Conservation (phyloP, 768 basidiomycete species). For the Russula brevipes region DNA sequence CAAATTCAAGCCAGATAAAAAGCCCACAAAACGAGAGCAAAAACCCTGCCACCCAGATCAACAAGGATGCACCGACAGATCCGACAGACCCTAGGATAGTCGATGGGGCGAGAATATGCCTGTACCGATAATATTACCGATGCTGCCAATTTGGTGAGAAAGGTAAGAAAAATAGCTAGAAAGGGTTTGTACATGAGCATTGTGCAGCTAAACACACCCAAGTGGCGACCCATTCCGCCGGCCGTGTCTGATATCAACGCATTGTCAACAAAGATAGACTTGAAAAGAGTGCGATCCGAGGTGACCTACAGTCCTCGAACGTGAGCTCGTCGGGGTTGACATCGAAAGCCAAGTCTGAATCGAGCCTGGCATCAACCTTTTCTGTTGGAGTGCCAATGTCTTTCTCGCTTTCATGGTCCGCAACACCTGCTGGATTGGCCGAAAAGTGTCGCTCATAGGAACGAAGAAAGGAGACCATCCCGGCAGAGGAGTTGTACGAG, state of each 20-base stretch:
- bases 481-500: background rate
- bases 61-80: constrained; percentile 54
- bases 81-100: constrained; percentile 53
- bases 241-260: constrained; percentile 37
- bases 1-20: constrained; percentile 60
- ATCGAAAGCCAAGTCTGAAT: constrained; percentile 21
- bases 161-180: background rate
- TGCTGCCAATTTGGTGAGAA: constrained; percentile 28
- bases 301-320: constrained; percentile 44
- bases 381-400: background rate
- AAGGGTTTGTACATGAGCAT: constrained; percentile 40
- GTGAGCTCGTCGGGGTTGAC: constrained; percentile 42
- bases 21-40: constrained; percentile 52
- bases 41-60: constrained; percentile 62
- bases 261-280: background rate
- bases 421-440: background rate
- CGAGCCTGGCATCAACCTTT: background rate
- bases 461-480: background rate
- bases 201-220: constrained; percentile 53
- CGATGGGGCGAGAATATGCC: constrained; percentile 61
- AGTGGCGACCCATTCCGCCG: constrained; percentile 54
- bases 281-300: background rate
- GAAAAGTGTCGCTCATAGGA: background rate
- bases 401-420: background rate
- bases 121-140: constrained; percentile 56